phyloP scores from a whole-genome alignment of 768 basidiomycete species.

The Clavulina sp. region DNA sequence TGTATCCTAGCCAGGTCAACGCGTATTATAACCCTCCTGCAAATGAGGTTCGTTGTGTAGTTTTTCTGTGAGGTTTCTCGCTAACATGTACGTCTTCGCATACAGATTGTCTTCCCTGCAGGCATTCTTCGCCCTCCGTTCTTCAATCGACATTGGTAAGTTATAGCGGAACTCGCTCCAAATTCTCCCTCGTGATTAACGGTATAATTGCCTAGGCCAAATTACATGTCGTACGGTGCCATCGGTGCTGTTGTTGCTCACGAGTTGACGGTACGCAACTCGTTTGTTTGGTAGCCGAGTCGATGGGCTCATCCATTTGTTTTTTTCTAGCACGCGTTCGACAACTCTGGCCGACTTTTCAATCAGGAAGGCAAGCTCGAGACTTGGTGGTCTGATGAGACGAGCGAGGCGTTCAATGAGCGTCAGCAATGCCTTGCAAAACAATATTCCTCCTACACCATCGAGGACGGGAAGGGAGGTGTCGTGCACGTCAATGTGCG shows the following conservation, averaged over 20 bases:
- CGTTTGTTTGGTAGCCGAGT: too few species aligned
- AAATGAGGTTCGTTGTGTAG: slow-evolving; percentile 44
- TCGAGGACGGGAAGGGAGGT: slow-evolving; percentile 75
- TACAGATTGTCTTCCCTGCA: slow-evolving; percentile 91
- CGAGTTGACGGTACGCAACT: slow-evolving; percentile 56
- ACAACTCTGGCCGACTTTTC: slow-evolving; percentile 77
- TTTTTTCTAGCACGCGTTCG: slow-evolving; percentile 58
- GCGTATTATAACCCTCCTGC: slow-evolving; percentile 79
- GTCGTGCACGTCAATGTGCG: slow-evolving; percentile 66
- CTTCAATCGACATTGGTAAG: slow-evolving; percentile 63
- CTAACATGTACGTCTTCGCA: slow-evolving; percentile 1
- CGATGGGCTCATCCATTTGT: not conserved
- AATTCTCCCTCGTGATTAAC: not conserved
- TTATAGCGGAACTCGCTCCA: not conserved
- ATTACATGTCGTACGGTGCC: slow-evolving; percentile 77
- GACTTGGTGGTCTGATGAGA: slow-evolving; percentile 86
- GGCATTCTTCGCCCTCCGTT: slow-evolving; percentile 89
- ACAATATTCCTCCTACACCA: slow-evolving; percentile 40
- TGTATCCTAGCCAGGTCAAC: slow-evolving; percentile 73
- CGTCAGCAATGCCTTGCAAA: slow-evolving; percentile 63
- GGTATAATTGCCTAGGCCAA: slow-evolving; percentile 37
- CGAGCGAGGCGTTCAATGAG: slow-evolving; percentile 64
- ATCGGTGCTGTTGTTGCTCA: slow-evolving; percentile 89
- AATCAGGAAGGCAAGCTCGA: slow-evolving; percentile 77
- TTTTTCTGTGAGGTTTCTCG: not conserved